phyloP scores from a whole-genome alignment of 495 filamentous ascomycete genomes.

The Trichodelitschia bisporula region DNA sequence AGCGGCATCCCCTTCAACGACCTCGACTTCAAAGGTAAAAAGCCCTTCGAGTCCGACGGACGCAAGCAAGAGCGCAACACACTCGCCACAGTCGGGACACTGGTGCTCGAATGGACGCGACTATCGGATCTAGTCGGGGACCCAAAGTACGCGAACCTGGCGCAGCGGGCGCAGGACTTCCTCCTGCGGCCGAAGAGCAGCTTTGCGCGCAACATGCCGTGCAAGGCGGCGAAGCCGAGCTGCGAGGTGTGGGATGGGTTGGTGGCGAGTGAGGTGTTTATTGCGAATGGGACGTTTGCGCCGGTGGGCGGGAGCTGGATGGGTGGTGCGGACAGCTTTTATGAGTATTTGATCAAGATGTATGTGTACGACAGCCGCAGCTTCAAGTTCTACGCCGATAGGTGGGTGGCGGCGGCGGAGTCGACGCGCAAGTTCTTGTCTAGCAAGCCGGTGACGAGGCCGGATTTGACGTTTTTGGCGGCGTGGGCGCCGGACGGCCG shows the following conservation, averaged over 20 bases:
- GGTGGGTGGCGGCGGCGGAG: conserved; percentile 56
- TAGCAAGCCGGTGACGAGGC: conserved; percentile 19
- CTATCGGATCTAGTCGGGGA: conserved; percentile 56
- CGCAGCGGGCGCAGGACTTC: conserved; percentile 46
- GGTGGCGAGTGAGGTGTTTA: too few relatives aligned
- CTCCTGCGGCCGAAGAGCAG: conserved; percentile 12
- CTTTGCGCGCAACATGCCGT: too few relatives aligned
- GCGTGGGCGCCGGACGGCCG: conserved; percentile 25
- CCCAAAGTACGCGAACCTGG: conserved; percentile 34
- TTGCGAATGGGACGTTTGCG: too few relatives aligned
- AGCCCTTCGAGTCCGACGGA: too few relatives aligned
- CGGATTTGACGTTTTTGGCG: conserved; percentile 54
- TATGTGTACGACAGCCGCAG: conserved; percentile 47
- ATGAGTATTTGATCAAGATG: conserved; percentile 92
- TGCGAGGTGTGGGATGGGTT: conserved; percentile 11
- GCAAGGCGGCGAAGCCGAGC: background rate
- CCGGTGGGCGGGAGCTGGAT: conserved; percentile 78
- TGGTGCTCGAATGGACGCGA: conserved; percentile 64
- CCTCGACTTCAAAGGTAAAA: too few relatives aligned
- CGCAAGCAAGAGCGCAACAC: conserved; percentile 6
- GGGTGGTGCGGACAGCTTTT: conserved; percentile 59
- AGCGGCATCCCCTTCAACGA: conserved; percentile 57
- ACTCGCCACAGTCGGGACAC: conserved; percentile 13
- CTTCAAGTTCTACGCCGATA: conserved; percentile 18
- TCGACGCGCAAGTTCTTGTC: conserved; percentile 44